Conservation (phyloP, 2,329 filamentous ascomycete genomes). For the Apiospora rasikravindrae region DNA sequence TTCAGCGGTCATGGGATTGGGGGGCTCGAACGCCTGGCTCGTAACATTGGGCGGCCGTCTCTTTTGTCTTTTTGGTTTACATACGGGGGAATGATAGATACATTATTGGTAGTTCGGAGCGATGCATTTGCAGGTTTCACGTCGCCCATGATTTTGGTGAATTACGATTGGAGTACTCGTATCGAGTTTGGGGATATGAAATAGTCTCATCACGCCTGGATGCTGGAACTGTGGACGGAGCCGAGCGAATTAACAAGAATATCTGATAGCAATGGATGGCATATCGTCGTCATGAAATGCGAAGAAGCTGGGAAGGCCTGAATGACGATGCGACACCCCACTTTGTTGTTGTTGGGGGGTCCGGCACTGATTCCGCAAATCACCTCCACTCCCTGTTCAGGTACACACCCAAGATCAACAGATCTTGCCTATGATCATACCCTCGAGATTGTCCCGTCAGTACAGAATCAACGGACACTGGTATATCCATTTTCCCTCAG, state of each 20-base stretch:
- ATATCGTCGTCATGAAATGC: not conserved
- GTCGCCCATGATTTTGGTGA: not conserved
- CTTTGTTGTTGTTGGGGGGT: not conserved
- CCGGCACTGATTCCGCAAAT: not conserved
- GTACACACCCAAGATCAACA: not conserved
- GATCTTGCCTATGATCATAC: not conserved
- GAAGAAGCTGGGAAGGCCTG: not conserved
- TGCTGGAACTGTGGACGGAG: not conserved
- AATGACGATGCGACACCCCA: constrained; percentile 7
- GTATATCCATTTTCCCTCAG: not conserved
- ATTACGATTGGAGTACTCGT: not conserved
- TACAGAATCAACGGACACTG: too few relatives aligned
- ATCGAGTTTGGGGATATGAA: not conserved
- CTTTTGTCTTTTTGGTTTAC: not conserved
- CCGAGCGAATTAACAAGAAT: not conserved
- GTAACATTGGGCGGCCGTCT: not conserved
- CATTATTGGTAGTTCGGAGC: not conserved
- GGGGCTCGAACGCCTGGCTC: not conserved
- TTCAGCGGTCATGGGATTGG: not conserved
- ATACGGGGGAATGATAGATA: not conserved
- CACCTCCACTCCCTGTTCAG: not conserved
- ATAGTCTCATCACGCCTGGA: not conserved
- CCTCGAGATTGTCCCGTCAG: not conserved
- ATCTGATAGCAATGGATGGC: too few relatives aligned
- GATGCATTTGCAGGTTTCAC: not conserved